Evolutionary conservation across 2,329 filamentous ascomycete genomes (phyloP).

Genomic region (Nemania bipapillata): DNA sequence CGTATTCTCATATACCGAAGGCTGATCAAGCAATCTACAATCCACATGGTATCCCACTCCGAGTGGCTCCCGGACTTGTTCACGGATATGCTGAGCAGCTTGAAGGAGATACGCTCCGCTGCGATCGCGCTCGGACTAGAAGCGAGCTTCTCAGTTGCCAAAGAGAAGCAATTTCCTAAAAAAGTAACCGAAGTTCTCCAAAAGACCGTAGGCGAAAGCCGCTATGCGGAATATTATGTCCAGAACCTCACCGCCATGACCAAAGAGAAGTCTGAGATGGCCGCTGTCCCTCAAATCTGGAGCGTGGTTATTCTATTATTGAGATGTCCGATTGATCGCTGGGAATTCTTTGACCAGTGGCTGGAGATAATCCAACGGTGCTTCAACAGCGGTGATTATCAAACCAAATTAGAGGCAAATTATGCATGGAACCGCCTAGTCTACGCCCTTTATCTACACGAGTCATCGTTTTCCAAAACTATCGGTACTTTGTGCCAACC

Average conservation of each 20-base stretch:
- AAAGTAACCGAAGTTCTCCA: conserved; percentile 73
- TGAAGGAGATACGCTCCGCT: conserved; percentile 78
- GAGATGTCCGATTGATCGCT: conserved; percentile 72
- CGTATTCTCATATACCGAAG: conserved; percentile 82
- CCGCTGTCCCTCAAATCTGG: conserved; percentile 87
- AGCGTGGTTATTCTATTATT: conserved; percentile 82
- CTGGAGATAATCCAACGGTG: conserved; percentile 81
- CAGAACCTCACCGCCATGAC: conserved; percentile 75
- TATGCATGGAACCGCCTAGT: conserved; percentile 87
- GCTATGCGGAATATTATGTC: conserved; percentile 76
- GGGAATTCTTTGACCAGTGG: conserved; percentile 80
- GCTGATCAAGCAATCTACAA: conserved; percentile 75
- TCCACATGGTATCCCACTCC: conserved; percentile 74
- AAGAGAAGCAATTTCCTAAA: conserved; percentile 73
- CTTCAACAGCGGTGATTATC: conserved; percentile 80
- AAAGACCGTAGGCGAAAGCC: conserved; percentile 66
- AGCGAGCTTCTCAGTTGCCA: conserved; percentile 74
- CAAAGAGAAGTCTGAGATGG: conserved; percentile 68
- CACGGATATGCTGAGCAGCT: conserved; percentile 79
- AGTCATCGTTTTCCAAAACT: conserved; percentile 68
- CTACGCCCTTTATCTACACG: conserved; percentile 75
- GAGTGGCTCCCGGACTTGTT: conserved; percentile 88
- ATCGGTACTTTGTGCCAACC: conserved; percentile 70
- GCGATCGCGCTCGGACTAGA: conserved; percentile 80
- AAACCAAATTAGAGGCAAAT: conserved; percentile 79